These are phyloP conservation scores for Pochonia chlamydosporia DNA, from an alignment of 2,329 filamentous ascomycete species.

Conservation along the genomic window DNA sequence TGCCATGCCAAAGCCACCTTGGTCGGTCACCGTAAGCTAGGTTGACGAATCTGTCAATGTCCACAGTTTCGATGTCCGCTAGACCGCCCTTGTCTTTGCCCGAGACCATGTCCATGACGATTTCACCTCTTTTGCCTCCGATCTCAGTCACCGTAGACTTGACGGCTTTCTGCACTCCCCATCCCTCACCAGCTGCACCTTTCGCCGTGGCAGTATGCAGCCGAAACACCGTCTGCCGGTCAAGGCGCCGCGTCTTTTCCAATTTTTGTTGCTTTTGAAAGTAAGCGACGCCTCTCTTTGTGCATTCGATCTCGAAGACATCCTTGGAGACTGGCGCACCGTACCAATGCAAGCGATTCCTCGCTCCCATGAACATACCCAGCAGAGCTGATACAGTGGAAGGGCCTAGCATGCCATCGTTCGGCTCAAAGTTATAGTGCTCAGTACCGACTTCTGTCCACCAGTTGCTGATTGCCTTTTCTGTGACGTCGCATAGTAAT, in stretches of 20 bases:
- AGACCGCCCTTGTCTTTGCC: slow-evolving; percentile 84
- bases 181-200: slow-evolving; percentile 80
- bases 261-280: slow-evolving; percentile 90
- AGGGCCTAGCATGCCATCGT: slow-evolving; percentile 86
- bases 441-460: slow-evolving; percentile 92
- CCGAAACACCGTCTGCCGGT: slow-evolving; percentile 74
- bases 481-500: slow-evolving; percentile 86
- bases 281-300: slow-evolving; percentile 76
- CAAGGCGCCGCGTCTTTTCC: slow-evolving; percentile 69
- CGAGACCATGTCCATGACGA: slow-evolving; percentile 91
- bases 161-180: slow-evolving; percentile 88
- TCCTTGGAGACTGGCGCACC: slow-evolving; percentile 85
- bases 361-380: slow-evolving; percentile 81
- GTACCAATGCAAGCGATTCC: slow-evolving; percentile 80
- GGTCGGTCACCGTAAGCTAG: slow-evolving; percentile 74
- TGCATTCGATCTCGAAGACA: slow-evolving; percentile 76
- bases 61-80: slow-evolving; percentile 85
- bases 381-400: slow-evolving; percentile 85
- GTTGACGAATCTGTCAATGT: slow-evolving; percentile 77
- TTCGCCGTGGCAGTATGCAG: slow-evolving; percentile 84
- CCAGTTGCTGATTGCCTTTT: slow-evolving; percentile 87
- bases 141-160: slow-evolving; percentile 94
- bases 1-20: slow-evolving; percentile 95
- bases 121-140: slow-evolving; percentile 87
- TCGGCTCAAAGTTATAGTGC: slow-evolving; percentile 86